Conservation (phyloP, 257 asterid genomes). For the Eustoma russellianum region DNA sequence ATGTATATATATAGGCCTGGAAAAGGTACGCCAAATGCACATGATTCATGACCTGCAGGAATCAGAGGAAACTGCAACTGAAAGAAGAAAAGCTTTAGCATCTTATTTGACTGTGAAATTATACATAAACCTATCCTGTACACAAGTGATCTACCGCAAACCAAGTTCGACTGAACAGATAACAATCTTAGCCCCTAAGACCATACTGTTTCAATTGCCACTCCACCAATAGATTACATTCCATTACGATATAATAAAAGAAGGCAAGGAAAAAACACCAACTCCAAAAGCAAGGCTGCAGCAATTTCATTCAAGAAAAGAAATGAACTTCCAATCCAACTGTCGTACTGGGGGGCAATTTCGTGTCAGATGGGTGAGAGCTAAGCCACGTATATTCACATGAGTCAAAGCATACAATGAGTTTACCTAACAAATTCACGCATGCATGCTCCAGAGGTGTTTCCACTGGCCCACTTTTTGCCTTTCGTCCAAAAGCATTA, state of each 20-base stretch:
- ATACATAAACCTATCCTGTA: constrained; percentile 25
- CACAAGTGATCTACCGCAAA: constrained; percentile 26
- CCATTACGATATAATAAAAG: constrained; percentile 6
- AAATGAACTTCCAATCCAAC: constrained; percentile 7
- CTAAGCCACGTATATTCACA: constrained; percentile 5
- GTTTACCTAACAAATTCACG: not conserved
- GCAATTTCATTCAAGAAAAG: constrained; percentile 1
- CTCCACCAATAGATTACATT: constrained; percentile 19
- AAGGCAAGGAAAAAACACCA: constrained; percentile 10
- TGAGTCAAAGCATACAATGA: constrained; percentile 16
- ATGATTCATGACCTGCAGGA: too few species aligned
- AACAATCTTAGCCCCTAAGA: not conserved
- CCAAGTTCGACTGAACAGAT: constrained; percentile 2
- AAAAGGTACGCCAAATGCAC: too few species aligned
- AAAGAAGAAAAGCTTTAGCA: not conserved
- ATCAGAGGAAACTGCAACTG: too few species aligned
- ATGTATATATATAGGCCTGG: too few species aligned
- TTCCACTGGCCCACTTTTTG: constrained; percentile 63
- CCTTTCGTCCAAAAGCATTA: constrained; percentile 64
- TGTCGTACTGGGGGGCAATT: constrained; percentile 4
- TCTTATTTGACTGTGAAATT: constrained; percentile 14
- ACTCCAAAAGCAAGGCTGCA: constrained; percentile 13
- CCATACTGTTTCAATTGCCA: constrained; percentile 13
- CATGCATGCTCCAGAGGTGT: constrained; percentile 24
- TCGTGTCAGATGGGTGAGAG: not conserved